These are phyloP conservation scores for Ensete ventricosum DNA, from an alignment of 176 grass and related monocot genomes.

Conservation along the genomic window DNA sequence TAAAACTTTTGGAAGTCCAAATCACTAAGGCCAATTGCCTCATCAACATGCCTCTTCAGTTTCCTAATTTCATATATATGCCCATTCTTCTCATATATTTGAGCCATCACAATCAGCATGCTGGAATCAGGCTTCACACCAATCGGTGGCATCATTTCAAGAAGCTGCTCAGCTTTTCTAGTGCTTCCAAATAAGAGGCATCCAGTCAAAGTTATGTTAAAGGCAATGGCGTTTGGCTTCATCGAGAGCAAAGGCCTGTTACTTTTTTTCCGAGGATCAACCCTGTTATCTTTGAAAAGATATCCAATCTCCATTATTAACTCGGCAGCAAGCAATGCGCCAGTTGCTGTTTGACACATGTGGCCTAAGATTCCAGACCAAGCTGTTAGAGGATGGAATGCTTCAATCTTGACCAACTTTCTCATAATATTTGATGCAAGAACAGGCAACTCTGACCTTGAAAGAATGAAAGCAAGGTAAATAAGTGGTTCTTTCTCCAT, in stretches of 20 bases:
- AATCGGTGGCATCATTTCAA: slow-evolving; percentile 68
- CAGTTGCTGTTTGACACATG: slow-evolving; percentile 60
- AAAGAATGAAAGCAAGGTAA: slow-evolving; percentile 62
- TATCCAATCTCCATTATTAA: slow-evolving; percentile 72
- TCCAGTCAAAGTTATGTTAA: slow-evolving; percentile 56
- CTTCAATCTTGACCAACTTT: slow-evolving; percentile 65
- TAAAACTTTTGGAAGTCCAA: slow-evolving; percentile 70
- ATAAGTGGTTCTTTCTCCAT: slow-evolving; percentile 66
- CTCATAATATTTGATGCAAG: slow-evolving; percentile 72
- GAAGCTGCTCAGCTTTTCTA: slow-evolving; percentile 72
- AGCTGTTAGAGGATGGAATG: slow-evolving; percentile 52
- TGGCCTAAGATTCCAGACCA: slow-evolving; percentile 59
- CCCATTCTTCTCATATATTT: slow-evolving; percentile 80
- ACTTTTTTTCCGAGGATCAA: slow-evolving; percentile 64
- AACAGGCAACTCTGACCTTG: slow-evolving; percentile 35
- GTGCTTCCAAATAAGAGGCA: slow-evolving; percentile 65
- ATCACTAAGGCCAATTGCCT: slow-evolving; percentile 48
- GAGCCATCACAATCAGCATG: slow-evolving; percentile 62
- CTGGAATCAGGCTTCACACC: slow-evolving; percentile 48
- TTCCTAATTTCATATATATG: slow-evolving; percentile 65
- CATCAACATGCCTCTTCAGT: slow-evolving; percentile 67
- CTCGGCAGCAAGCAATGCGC: slow-evolving; percentile 54
- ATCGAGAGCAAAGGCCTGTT: slow-evolving; percentile 51
- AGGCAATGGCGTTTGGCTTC: slow-evolving; percentile 63
- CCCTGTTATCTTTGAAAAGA: slow-evolving; percentile 69